Evolutionary conservation across 768 basidiomycete species (phyloP).

Genomic region (Hypholoma fasciculare): DNA sequence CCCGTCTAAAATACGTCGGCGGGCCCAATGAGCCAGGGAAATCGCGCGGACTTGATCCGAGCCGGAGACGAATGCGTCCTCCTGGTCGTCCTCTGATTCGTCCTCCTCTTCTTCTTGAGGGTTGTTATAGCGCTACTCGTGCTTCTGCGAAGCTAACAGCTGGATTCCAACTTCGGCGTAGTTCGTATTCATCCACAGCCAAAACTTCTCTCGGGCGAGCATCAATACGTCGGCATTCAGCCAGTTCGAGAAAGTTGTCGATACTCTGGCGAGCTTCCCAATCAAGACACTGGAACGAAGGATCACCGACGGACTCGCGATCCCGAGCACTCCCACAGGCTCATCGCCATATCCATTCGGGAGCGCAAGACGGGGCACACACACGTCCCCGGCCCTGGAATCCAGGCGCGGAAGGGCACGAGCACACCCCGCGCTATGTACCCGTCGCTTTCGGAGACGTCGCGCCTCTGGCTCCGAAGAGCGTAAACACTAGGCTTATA

Average conservation of each 20-base stretch:
- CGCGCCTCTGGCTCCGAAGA: too few relatives aligned
- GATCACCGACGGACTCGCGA: conserved; percentile 58
- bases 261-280: conserved; percentile 71
- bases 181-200: conserved; percentile 66
- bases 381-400: too few relatives aligned
- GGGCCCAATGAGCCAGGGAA: conserved; percentile 72
- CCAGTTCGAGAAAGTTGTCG: conserved; percentile 73
- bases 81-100: conserved; percentile 45
- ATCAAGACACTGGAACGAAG: conserved; percentile 40
- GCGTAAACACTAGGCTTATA: too few relatives aligned
- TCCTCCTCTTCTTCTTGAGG: conserved; percentile 36
- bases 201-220: conserved; percentile 68
- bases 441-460: too few relatives aligned
- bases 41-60: conserved; percentile 47
- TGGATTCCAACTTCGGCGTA: conserved; percentile 67
- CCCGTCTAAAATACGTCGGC: conserved; percentile 73
- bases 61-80: conserved; percentile 41
- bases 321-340: conserved; percentile 48
- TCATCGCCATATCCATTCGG: conserved; percentile 64
- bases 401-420: too few relatives aligned
- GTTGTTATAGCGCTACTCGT: conserved; percentile 15
- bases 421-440: too few relatives aligned
- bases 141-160: conserved; percentile 60
- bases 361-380: too few relatives aligned
- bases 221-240: conserved; percentile 60